Base-by-base conservation (phyloP, 768 basidiomycete species). In the Termitomyces sp. region DNA sequence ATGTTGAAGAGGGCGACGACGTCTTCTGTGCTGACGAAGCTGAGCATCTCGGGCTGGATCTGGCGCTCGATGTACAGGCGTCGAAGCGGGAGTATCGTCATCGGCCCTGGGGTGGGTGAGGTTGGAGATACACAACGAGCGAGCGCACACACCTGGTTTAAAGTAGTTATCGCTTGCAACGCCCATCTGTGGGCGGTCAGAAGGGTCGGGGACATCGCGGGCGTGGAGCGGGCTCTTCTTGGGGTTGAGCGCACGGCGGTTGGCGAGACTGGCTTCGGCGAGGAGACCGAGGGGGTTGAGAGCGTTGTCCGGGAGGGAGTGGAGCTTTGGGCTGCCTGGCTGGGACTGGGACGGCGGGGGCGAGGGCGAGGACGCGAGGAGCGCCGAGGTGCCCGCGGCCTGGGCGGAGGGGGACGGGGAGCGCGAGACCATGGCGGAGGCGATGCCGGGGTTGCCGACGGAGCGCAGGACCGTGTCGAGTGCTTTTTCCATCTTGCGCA, bases 1-100 rank as follows among this genome's bases (percentile, higher is more conserved):
- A 98, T 93, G 69, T 91, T 82, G 74, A 98, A 98, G 57, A 98
- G 76, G 4, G 87, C 89, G 20, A 94, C 85, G 43, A 98, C 95
- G 68, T 98, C 93, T 28, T 96, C 92, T 0, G 89, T 90, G 57
- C 79, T 78, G 3, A 93, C 88, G 63, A 96, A 95, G 63, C 79
- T 92, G 43, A 98, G 77, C 86, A 97, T 95, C 67, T 97, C 95
- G 0, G 95, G 95, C 66, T 95, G 93, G 33, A 95, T 75, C 70
- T 95, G 90, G 26, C 91, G 84, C 72, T 95, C 91, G 55, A 95
- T 95, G 70, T 86, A 91, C 59, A 94, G 71, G 54, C 91, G 79
- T 33, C 91, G 84, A 46, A 95, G 79, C 0, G 93, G 93, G 46
- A 95, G 70, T 48, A 93, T 91, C 5, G 89, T 91, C 85, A 95